Conservation (phyloP, 2,329 filamentous ascomycete species). For the Scedosporium dehoogii region DNA sequence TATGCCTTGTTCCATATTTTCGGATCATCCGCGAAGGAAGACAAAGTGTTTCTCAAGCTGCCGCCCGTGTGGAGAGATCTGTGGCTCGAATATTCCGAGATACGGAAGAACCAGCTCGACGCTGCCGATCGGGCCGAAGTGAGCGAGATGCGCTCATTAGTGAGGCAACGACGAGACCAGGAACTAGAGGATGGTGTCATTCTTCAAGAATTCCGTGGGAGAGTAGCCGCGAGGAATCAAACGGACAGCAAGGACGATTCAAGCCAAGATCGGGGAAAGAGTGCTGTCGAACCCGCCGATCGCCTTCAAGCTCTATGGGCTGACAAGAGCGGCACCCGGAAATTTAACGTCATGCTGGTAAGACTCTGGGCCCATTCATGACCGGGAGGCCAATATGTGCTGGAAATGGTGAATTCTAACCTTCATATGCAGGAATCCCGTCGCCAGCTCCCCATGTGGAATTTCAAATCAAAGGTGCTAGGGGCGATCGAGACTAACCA, state of each 20-base stretch:
- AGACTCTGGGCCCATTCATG: conserved; percentile 15
- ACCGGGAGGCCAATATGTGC: neutral
- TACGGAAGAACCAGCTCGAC: conserved; percentile 61
- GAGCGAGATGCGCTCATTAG: conserved; percentile 56
- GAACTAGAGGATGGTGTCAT: conserved; percentile 67
- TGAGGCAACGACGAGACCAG: conserved; percentile 58
- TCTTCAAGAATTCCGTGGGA: conserved; percentile 64
- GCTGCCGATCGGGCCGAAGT: conserved; percentile 59
- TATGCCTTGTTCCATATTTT: conserved; percentile 75
- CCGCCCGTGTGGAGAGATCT: conserved; percentile 76
- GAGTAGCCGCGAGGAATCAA: conserved; percentile 34
- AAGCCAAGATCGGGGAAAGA: conserved; percentile 32
- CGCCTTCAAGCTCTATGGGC: conserved; percentile 49
- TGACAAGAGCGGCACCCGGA: conserved; percentile 43
- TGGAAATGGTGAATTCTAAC: neutral
- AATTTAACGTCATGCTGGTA: conserved; percentile 71
- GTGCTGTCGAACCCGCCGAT: conserved; percentile 29
- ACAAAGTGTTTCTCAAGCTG: conserved; percentile 71
- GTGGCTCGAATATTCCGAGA: conserved; percentile 67
- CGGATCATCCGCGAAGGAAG: conserved; percentile 67
- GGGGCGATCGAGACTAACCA: conserved; percentile 68
- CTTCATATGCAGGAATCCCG: conserved; percentile 40
- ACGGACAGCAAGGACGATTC: conserved; percentile 40
- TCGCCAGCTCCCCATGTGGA: conserved; percentile 81
- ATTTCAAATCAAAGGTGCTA: conserved; percentile 70